Base-by-base conservation (phyloP, 1,284 basidiomycete genomes). In the Cerioporus squamosus region DNA sequence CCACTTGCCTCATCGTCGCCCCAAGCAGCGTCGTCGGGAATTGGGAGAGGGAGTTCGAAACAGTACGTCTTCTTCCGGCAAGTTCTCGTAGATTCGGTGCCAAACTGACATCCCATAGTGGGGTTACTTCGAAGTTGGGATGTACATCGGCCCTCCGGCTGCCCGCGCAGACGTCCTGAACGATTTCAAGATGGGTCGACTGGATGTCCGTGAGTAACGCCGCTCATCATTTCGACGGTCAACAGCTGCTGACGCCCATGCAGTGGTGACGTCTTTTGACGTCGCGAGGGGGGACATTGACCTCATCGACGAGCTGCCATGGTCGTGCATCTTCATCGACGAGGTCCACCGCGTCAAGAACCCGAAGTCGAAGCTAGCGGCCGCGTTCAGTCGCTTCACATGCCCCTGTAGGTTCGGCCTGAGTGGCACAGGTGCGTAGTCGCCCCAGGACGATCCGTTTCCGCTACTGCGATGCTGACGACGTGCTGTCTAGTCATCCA, bases 261-360 rank as follows among this genome's bases (percentile, higher is more conserved):
- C 53, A 93, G 91, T 93, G 15, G 72, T 93, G 18, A 90, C 85
- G 2, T 86, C 86, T 5, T 88, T 89, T 67, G 90, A 90, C 46
- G 77, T 86, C 9, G 90, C 90, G 0, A 80, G 87, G 2, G 75
- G 77, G 42, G 84, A 91, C 51, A 91, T 93, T 53, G 82, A 83
- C 7, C 62, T 83, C 3, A 75, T 95, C 1, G 82, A 87, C 52
- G 77, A 80, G 45, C 80, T 93, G 17, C 73, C 85, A 0, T 90
- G 84, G 83, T 85, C 85, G 1, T 81, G 85, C 56, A 77, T 93
- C 49, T 83, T 95, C 59, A 84, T 94, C 14, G 93, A 95, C 65
- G 94, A 95, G 70, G 93, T 84, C 0, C 93, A 95, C 68, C 83
- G 84, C 9, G 79, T 94, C 60, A 95, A 95, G 73, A 94, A 93